Conservation (phyloP, 2,329 filamentous ascomycete species). For the Leptographium flavum region DNA sequence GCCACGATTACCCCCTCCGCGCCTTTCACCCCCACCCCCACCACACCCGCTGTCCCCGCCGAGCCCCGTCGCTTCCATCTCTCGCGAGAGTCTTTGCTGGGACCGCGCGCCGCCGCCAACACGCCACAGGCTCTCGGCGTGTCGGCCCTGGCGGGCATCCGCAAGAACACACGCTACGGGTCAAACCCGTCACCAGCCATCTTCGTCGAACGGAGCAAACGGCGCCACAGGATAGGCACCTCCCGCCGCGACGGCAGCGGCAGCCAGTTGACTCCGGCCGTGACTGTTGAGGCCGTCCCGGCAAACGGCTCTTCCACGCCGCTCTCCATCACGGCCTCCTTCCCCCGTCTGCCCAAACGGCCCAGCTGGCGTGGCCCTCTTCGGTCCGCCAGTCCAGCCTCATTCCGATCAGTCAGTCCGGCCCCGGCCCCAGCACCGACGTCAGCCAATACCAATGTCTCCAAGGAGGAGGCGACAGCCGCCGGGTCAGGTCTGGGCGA, state of each 20-base stretch:
- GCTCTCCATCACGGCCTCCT: background rate
- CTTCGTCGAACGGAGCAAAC: constrained; percentile 39
- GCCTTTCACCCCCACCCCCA: too few relatives aligned
- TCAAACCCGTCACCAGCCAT: constrained; percentile 26
- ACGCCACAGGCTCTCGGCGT: constrained; percentile 16
- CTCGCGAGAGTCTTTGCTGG: constrained; percentile 18
- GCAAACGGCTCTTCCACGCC: background rate
- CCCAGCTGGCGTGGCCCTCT: constrained; percentile 4
- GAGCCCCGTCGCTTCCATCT: constrained; percentile 42
- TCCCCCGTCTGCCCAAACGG: constrained; percentile 8
- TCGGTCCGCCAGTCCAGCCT: background rate
- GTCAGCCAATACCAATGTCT: background rate
- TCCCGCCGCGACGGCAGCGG: constrained; percentile 9
- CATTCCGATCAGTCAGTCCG: too few relatives aligned
- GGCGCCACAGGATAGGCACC: constrained; percentile 10
- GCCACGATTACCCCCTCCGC: too few relatives aligned
- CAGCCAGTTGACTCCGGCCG: constrained; percentile 5
- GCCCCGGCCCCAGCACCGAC: constrained; percentile 1
- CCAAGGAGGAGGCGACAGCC: background rate
- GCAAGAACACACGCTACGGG: constrained; percentile 19
- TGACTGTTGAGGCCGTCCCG: background rate
- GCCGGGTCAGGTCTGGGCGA: background rate
- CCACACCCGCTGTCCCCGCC: background rate
- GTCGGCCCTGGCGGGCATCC: constrained; percentile 16
- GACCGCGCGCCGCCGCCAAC: constrained; percentile 14